A percentile compares a stretch with the other conserved stretches of the same genome.
phyloP scores from a whole-genome alignment of 768 basidiomycete species.

The Trametes cingulata region DNA sequence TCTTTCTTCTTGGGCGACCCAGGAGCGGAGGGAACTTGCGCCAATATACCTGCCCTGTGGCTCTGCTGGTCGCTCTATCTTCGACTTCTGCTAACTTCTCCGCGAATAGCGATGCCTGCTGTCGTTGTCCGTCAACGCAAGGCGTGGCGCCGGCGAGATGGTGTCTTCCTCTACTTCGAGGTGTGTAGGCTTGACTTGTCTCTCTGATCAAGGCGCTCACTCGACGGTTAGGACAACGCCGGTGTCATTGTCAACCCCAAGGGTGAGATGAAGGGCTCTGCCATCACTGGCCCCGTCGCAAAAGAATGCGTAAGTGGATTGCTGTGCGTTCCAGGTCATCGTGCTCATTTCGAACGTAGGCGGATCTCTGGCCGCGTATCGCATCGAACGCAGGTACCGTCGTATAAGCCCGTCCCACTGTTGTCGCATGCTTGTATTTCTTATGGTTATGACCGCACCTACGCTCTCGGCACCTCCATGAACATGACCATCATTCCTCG shows the following conservation, averaged over 20 bases:
- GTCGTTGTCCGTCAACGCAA: conserved; percentile 98
- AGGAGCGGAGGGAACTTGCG: not conserved
- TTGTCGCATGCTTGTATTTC: conserved; percentile 30
- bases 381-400: conserved; percentile 99
- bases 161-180: conserved; percentile 99
- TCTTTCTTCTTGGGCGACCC: conserved; percentile 17
- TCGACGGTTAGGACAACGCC: conserved; percentile 71
- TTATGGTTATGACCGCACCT: conserved; percentile 30
- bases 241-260: conserved; percentile 98
- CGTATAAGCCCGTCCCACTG: conserved; percentile 57
- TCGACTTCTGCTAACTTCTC: not conserved
- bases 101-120: conserved; percentile 85
- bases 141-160: conserved; percentile 96
- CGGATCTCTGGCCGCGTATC: conserved; percentile 99
- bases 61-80: not conserved
- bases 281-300: conserved; percentile 95
- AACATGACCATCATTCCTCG: conserved; percentile 11
- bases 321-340: not conserved
- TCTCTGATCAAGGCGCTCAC: not conserved
- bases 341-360: conserved; percentile 43
- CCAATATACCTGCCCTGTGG: not conserved
- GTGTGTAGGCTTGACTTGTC: conserved; percentile 38
- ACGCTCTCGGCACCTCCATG: conserved; percentile 8
- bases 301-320: conserved; percentile 90
- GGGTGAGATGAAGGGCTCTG: conserved; percentile 99